Percentiles rank a stretch among this genome's conserved stretches.
These are phyloP conservation scores for Erythrophleum fordii DNA, from an alignment of 306 rosid species.

Conservation along the genomic window DNA sequence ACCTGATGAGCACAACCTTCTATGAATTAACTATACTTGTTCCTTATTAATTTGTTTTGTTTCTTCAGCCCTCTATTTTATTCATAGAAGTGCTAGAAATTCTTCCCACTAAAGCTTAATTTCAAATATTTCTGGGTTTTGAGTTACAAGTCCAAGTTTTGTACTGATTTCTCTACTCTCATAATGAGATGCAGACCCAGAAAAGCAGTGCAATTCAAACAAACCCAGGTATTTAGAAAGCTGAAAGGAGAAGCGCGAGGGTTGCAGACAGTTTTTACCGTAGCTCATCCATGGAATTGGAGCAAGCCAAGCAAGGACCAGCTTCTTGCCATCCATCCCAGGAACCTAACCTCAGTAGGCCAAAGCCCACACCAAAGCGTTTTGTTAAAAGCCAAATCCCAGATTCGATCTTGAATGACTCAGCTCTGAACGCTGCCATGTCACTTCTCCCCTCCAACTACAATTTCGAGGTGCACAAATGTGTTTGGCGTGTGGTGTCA, in stretches of 20 bases:
- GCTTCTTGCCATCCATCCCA: background rate
- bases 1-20: background rate
- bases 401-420: constrained; percentile 52
- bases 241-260: background rate
- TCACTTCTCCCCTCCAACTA: constrained; percentile 64
- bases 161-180: background rate
- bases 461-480: constrained; percentile 90
- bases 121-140: background rate
- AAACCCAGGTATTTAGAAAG: background rate
- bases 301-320: constrained; percentile 22
- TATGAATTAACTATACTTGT: background rate
- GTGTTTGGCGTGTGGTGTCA: constrained; percentile 81
- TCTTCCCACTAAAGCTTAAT: background rate
- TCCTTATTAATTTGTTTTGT: background rate
- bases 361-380: constrained; percentile 43
- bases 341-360: constrained; percentile 15
- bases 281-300: constrained; percentile 22
- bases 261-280: too few relatives aligned
- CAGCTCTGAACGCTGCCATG: constrained; percentile 53
- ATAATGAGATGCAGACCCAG: background rate
- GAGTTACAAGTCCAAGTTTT: background rate
- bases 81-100: background rate
- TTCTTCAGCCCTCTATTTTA: background rate
- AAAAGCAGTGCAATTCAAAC: background rate
- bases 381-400: constrained; percentile 57